phyloP scores from a whole-genome alignment of 306 rosid genomes.

The Adenanthera pavonina region DNA sequence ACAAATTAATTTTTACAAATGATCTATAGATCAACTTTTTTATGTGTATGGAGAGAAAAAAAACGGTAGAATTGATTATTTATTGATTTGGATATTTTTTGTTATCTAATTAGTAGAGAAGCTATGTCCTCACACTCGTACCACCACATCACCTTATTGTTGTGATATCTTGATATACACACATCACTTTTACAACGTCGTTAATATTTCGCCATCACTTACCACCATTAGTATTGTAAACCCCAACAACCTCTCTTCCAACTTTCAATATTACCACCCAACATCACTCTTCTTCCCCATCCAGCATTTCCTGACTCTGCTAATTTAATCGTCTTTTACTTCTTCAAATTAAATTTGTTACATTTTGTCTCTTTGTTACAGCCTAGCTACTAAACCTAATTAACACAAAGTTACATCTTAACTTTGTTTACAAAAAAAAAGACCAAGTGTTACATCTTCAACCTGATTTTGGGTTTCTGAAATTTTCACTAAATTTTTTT shows the following conservation, averaged over 20 bases:
- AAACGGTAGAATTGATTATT: too few species aligned
- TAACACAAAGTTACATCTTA: constrained; percentile 1
- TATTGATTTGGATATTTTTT: too few species aligned
- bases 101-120: too few species aligned
- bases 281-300: too few species aligned
- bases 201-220: neutral
- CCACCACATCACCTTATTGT: neutral
- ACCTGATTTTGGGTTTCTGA: neutral
- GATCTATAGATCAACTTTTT: too few species aligned
- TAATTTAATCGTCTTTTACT: neutral
- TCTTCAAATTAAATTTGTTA: neutral
- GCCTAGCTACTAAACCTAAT: neutral
- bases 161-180: neutral
- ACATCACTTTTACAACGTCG: neutral
- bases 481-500: neutral
- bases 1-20: too few species aligned
- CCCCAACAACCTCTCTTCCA: neutral
- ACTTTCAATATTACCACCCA: neutral
- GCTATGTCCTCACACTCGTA: neutral
- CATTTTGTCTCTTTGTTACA: neutral
- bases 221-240: neutral
- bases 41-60: too few species aligned
- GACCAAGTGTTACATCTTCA: neutral
- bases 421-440: neutral
- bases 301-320: neutral